These are phyloP conservation scores for Lachnellula hyalina DNA, from an alignment of 2,329 filamentous ascomycete species.

Conservation along the genomic window DNA sequence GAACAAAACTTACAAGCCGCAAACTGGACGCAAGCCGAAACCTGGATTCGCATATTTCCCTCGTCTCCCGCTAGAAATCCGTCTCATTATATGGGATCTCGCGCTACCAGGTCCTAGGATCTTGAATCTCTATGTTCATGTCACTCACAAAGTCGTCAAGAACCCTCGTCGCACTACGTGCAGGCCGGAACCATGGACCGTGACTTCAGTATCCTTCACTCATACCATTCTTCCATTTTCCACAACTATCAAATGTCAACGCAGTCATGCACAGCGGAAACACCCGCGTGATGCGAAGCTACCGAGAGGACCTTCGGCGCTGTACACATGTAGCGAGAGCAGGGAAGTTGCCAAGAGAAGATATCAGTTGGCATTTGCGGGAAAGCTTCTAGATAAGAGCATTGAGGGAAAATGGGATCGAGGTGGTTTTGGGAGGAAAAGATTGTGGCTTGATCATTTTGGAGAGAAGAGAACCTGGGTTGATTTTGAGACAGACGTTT, in stretches of 20 bases:
- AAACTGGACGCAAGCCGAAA: not conserved
- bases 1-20: not conserved
- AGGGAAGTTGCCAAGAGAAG: not conserved
- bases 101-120: not conserved
- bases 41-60: not conserved
- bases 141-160: not conserved
- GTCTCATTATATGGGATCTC: not conserved
- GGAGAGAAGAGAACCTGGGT: conserved; percentile 3
- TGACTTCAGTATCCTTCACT: not conserved
- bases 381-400: not conserved
- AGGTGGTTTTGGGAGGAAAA: not conserved
- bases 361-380: not conserved
- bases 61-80: not conserved
- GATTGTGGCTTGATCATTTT: not conserved
- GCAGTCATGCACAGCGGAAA: not conserved
- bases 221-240: not conserved
- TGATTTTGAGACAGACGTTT: not conserved
- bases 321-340: not conserved
- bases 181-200: not conserved
- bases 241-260: not conserved
- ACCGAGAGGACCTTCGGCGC: not conserved
- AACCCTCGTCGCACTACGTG: not conserved
- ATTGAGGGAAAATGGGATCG: not conserved
- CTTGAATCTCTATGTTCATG: not conserved
- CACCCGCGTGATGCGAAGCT: not conserved